Evolutionary conservation across 176 grass and related monocot genomes (phyloP).

Genomic region (Carex cristatella): DNA sequence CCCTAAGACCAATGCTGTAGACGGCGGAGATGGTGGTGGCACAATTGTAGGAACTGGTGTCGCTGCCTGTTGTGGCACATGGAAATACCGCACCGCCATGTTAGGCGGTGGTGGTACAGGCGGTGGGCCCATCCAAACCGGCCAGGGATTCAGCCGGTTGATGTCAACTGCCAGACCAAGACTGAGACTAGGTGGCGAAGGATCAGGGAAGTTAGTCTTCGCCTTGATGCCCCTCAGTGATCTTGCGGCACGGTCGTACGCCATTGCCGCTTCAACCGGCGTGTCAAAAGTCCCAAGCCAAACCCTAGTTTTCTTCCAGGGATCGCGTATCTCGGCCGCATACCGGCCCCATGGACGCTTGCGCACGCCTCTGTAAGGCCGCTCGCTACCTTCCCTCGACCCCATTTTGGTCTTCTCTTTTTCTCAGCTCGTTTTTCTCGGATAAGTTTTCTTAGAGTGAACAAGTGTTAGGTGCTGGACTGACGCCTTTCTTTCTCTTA

Average conservation of each 20-base stretch:
- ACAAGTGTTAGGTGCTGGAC: neutral
- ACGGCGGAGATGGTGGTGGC: constrained; percentile 29
- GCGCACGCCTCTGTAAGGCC: constrained; percentile 76
- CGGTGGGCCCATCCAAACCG: constrained; percentile 23
- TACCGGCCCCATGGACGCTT: constrained; percentile 94
- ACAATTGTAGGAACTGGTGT: neutral
- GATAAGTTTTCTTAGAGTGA: neutral
- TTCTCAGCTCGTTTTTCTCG: neutral
- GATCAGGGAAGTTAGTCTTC: constrained; percentile 58
- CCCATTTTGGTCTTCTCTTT: neutral
- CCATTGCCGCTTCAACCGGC: constrained; percentile 77
- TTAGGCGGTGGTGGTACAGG: neutral
- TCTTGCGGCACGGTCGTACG: constrained; percentile 87
- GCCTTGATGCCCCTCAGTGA: constrained; percentile 72
- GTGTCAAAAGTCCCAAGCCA: constrained; percentile 98
- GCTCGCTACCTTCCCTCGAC: neutral
- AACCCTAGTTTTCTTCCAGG: constrained; percentile 85
- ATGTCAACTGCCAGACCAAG: constrained; percentile 21
- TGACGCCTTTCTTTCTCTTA: neutral
- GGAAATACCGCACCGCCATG: neutral
- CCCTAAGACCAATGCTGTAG: constrained; percentile 70
- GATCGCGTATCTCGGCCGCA: constrained; percentile 94
- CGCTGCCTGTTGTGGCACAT: neutral
- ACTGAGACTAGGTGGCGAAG: neutral
- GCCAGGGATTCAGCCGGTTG: constrained; percentile 34